Conservation (phyloP, 768 basidiomycete genomes). For the Kwoniella europaea region DNA sequence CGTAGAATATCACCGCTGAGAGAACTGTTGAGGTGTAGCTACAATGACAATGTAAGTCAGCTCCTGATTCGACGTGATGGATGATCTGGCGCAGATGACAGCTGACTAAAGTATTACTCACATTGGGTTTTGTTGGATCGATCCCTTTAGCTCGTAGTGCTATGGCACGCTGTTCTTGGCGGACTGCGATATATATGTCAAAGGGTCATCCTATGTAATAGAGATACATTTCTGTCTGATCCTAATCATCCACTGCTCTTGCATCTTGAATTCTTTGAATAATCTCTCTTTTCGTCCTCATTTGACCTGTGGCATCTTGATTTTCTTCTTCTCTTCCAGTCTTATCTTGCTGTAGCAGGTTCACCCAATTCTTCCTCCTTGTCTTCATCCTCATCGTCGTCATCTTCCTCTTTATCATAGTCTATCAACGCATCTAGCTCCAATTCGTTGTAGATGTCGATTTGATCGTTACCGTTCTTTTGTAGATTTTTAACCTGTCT, state of each 20-base stretch:
- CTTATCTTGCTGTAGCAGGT: no score
- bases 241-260: no score
- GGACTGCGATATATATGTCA: no score
- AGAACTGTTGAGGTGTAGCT: conserved; percentile 40
- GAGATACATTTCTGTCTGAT: no score
- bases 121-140: conserved; percentile 46
- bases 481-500: conserved; percentile 12
- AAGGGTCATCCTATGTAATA: no score
- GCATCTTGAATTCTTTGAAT: conserved; percentile 37
- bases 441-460: conserved; percentile 9
- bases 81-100: background rate
- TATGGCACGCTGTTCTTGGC: conserved; percentile 33
- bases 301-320: conserved; percentile 12
- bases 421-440: conserved; percentile 23
- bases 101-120: conserved; percentile 6
- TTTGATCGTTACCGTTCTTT: conserved; percentile 4
- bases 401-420: conserved; percentile 19
- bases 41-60: background rate
- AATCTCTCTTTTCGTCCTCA: conserved; percentile 14
- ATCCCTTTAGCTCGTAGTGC: conserved; percentile 34
- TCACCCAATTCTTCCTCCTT: conserved; percentile 23
- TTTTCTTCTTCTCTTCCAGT: no score
- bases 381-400: conserved; percentile 26
- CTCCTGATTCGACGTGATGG: background rate
- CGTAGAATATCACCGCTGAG: conserved; percentile 38